phyloP scores from a whole-genome alignment of 208 protist genomes.

The Leishmania braziliensis region DNA sequence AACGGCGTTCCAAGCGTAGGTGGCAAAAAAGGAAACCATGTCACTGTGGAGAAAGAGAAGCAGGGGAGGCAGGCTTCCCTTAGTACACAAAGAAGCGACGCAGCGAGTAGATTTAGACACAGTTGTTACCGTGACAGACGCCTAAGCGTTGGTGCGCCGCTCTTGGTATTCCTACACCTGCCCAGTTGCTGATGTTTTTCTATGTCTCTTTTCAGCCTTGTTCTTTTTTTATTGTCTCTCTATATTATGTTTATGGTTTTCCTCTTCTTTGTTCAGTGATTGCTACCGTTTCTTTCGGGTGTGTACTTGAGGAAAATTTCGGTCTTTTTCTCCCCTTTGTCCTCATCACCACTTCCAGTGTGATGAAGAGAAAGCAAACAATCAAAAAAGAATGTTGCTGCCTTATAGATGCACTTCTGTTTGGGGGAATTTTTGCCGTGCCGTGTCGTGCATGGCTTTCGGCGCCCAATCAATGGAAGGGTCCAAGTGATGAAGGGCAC shows the following conservation, averaged over 20 bases:
- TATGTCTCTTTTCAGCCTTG: constrained; percentile 1
- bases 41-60: not conserved
- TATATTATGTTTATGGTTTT: constrained; percentile 1
- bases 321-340: constrained; percentile 9
- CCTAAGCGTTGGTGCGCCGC: not conserved
- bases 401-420: not conserved
- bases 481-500: not conserved
- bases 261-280: constrained; percentile 1
- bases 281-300: constrained; percentile 1
- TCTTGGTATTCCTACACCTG: constrained; percentile 4
- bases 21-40: not conserved
- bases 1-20: not conserved
- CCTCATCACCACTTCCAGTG: not conserved
- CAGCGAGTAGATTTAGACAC: constrained; percentile 7
- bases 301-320: constrained; percentile 1
- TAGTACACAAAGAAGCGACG: not conserved
- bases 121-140: not conserved
- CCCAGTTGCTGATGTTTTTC: constrained; percentile 5
- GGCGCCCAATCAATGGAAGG: not conserved
- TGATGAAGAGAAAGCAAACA: not conserved
- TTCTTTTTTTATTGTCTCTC: constrained; percentile 5
- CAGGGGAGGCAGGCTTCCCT: not conserved
- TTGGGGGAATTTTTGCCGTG: not conserved
- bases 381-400: not conserved
- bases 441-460: not conserved